Conservation (phyloP, 192 early-diverging fungal genomes). For the Entomortierella lignicola region DNA sequence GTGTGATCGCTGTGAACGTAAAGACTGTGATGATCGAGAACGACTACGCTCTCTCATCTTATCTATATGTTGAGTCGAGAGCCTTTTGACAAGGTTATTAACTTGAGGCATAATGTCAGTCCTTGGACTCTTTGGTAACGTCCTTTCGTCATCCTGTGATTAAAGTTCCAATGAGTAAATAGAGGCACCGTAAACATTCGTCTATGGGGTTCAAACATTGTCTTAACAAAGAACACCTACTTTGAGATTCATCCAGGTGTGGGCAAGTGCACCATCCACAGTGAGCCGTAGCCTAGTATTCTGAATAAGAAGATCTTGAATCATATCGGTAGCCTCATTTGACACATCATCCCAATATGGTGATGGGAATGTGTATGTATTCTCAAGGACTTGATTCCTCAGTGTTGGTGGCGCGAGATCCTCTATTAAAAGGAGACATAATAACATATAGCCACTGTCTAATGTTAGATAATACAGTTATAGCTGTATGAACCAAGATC, state of each 20-base stretch:
- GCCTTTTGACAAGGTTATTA: background rate
- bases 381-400: conserved; percentile 72
- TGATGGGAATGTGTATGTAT: conserved; percentile 78
- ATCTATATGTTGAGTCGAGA: background rate
- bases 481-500: background rate
- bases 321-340: conserved; percentile 56
- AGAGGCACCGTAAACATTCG: background rate
- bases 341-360: conserved; percentile 86
- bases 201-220: background rate
- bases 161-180: background rate
- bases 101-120: background rate
- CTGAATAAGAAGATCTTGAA: conserved; percentile 20
- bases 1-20: background rate
- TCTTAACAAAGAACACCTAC: conserved; percentile 2
- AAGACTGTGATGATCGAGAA: background rate
- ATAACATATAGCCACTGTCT: background rate
- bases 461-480: background rate
- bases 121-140: background rate
- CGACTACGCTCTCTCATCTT: background rate
- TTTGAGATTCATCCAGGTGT: conserved; percentile 38
- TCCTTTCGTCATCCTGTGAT: conserved; percentile 2
- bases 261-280: conserved; percentile 30
- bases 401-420: conserved; percentile 62
- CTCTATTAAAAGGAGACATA: conserved; percentile 57
- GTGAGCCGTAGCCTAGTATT: conserved; percentile 3